A percentile compares a stretch with the other conserved stretches of the same genome.
These are phyloP conservation scores for Protomyces pachydermus DNA, from an alignment of 1,139 yeast genomes.

Conservation along the genomic window DNA sequence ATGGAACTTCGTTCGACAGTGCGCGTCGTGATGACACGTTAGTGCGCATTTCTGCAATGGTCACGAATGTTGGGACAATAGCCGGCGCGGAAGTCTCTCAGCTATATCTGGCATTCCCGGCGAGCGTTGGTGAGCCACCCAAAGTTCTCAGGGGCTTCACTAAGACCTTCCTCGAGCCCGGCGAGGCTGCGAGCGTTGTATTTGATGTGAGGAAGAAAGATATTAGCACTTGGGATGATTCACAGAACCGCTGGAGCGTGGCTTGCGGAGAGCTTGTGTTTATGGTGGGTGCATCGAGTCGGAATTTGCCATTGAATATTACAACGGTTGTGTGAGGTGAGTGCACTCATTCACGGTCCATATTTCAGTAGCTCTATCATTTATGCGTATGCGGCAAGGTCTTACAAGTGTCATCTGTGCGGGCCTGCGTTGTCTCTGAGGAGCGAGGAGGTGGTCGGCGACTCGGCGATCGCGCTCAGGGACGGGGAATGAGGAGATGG, in stretches of 20 bases:
- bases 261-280: conserved; percentile 55
- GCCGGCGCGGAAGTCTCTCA: conserved; percentile 50
- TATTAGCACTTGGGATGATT: conserved; percentile 56
- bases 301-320: conserved; percentile 39
- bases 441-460: no score
- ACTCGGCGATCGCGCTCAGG: no score
- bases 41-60: conserved; percentile 48
- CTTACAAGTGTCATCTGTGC: no score
- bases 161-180: conserved; percentile 49
- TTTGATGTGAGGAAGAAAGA: conserved; percentile 54
- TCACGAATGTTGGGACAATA: conserved; percentile 45
- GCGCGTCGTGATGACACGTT: background rate
- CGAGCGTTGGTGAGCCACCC: conserved; percentile 40
- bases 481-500: no score
- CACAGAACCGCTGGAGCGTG: conserved; percentile 56
- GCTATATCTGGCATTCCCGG: conserved; percentile 48
- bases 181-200: conserved; percentile 42
- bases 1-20: background rate
- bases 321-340: background rate
- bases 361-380: no score
- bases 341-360: no score
- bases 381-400: no score
- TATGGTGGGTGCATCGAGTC: conserved; percentile 53
- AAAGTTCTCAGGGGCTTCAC: conserved; percentile 57
- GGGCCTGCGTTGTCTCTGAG: no score